Evolutionary conservation across 2,329 filamentous ascomycete species (phyloP).

Genomic region (Trichoderma lentiforme): DNA sequence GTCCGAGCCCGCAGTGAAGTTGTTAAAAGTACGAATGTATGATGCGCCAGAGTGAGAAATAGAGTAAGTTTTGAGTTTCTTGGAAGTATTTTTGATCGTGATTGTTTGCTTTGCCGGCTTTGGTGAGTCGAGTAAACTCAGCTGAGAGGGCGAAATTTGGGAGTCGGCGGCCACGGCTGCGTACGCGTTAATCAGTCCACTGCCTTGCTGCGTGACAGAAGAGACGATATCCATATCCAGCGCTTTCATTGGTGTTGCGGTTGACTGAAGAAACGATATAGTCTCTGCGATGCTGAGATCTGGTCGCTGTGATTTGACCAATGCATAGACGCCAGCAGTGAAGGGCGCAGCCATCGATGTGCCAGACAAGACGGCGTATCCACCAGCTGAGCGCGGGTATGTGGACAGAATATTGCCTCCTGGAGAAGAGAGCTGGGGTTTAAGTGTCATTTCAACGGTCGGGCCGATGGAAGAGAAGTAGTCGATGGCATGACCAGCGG

Average conservation of each 20-base stretch:
- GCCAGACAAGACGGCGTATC: slow-evolving; percentile 52
- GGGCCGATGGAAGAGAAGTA: neutral
- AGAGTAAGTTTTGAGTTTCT: neutral
- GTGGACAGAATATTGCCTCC: slow-evolving; percentile 53
- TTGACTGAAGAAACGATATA: slow-evolving; percentile 48
- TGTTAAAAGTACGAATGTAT: neutral
- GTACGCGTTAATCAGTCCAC: neutral
- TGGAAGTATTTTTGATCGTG: neutral
- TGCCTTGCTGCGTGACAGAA: neutral
- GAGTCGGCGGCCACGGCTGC: neutral
- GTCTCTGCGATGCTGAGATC: slow-evolving; percentile 45
- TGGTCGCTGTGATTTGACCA: slow-evolving; percentile 50
- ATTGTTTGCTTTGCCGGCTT: neutral
- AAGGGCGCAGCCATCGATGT: slow-evolving; percentile 61
- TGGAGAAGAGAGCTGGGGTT: slow-evolving; percentile 53
- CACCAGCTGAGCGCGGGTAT: slow-evolving; percentile 43
- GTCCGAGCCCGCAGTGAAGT: neutral
- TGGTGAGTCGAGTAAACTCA: neutral
- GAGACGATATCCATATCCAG: neutral
- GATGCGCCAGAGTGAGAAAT: neutral
- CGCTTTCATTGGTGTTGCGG: slow-evolving; percentile 42
- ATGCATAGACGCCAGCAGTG: slow-evolving; percentile 51
- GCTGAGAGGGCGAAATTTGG: neutral
- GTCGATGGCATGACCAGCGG: neutral
- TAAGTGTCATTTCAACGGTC: slow-evolving; percentile 41